Evolutionary conservation across 352 stramenopile species (phyloP).

Genomic region (Phytophthora crassamura): DNA sequence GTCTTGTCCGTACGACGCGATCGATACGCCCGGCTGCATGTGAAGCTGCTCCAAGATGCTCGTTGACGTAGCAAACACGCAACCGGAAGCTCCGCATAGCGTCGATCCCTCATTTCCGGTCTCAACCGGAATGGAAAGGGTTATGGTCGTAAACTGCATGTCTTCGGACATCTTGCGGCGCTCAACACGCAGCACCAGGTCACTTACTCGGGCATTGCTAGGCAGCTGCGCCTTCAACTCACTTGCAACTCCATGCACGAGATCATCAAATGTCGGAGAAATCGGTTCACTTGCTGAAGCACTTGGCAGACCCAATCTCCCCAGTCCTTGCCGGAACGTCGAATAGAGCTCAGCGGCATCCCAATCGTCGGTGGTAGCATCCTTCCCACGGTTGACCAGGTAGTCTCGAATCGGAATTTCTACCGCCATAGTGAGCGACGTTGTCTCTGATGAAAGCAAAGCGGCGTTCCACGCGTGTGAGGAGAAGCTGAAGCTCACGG

Average conservation of each 20-base stretch:
- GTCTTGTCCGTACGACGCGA: conserved; percentile 22
- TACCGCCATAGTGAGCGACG: neutral
- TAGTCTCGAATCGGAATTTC: conserved; percentile 35
- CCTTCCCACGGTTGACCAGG: conserved; percentile 21
- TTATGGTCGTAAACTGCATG: conserved; percentile 34
- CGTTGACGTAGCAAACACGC: conserved; percentile 32
- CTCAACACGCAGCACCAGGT: conserved; percentile 29
- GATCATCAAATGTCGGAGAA: conserved; percentile 23
- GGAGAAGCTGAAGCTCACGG: conserved; percentile 41
- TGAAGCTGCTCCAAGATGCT: conserved; percentile 30
- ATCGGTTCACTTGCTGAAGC: neutral
- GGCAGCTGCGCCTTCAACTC: conserved; percentile 23
- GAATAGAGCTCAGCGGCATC: conserved; percentile 25
- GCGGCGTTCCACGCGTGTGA: conserved; percentile 40
- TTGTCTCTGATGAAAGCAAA: conserved; percentile 22
- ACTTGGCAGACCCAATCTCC: conserved; percentile 8
- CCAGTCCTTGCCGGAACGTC: conserved; percentile 28
- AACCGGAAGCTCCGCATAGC: conserved; percentile 30
- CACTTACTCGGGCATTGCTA: conserved; percentile 9
- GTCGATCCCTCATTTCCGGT: conserved; percentile 8
- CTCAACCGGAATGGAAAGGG: conserved; percentile 31
- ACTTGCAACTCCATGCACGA: conserved; percentile 23
- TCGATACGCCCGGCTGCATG: conserved; percentile 27
- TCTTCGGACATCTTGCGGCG: conserved; percentile 18
- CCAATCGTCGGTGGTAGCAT: conserved; percentile 21